Percentiles rank a stretch among this genome's conserved stretches.
Conservation (phyloP, 2,329 filamentous ascomycete genomes). For the Malbranchea zuffiana region DNA sequence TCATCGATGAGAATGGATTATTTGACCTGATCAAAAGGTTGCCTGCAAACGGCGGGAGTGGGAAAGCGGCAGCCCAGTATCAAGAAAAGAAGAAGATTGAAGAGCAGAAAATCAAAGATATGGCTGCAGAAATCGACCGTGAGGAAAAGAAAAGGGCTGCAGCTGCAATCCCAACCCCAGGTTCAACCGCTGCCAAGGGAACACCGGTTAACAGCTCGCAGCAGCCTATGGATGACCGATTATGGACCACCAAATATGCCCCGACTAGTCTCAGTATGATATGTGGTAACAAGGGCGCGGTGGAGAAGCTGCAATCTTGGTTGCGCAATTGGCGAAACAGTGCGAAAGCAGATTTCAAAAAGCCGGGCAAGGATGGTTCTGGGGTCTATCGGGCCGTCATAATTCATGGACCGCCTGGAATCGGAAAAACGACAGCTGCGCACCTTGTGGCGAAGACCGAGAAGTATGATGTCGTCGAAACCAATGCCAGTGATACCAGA, state of each 20-base stretch:
- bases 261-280: constrained; percentile 76
- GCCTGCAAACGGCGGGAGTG: constrained; percentile 75
- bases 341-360: constrained; percentile 70
- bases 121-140: constrained; percentile 74
- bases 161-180: constrained; percentile 37
- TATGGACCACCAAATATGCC: constrained; percentile 95
- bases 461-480: constrained; percentile 87
- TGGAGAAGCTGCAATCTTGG: constrained; percentile 86
- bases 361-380: constrained; percentile 71
- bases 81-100: constrained; percentile 78
- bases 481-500: constrained; percentile 86
- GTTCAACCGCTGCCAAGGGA: constrained; percentile 18
- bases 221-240: constrained; percentile 44
- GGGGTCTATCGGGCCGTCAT: constrained; percentile 82
- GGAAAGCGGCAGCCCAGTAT: constrained; percentile 75
- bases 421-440: constrained; percentile 94
- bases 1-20: constrained; percentile 85
- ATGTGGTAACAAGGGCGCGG: constrained; percentile 82
- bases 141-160: constrained; percentile 53
- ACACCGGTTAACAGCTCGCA: constrained; percentile 27
- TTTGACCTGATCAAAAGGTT: constrained; percentile 73
- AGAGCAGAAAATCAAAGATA: constrained; percentile 66
- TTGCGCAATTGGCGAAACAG: constrained; percentile 69
- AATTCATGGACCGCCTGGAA: constrained; percentile 87
- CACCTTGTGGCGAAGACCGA: constrained; percentile 88